Evolutionary conservation across 305 asterid species (phyloP).

Genomic region (Fraxinus xanthoxyloides): DNA sequence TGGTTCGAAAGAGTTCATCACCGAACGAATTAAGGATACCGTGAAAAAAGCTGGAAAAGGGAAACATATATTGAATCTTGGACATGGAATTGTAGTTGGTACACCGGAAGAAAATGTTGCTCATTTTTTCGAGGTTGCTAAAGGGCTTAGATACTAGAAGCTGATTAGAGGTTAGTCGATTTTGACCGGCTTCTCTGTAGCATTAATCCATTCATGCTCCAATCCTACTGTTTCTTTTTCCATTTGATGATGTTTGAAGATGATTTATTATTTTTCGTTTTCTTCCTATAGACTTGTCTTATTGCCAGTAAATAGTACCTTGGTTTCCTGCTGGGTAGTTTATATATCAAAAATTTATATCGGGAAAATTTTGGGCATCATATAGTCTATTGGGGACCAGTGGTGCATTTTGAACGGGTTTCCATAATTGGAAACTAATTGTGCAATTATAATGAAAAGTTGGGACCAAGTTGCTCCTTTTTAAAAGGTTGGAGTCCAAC

Average conservation of each 20-base stretch:
- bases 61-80: constrained; percentile 91
- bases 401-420: not conserved
- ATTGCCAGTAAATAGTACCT: not conserved
- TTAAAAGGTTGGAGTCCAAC: not conserved
- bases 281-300: not conserved
- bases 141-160: constrained; percentile 66
- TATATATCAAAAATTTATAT: not conserved
- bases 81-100: constrained; percentile 96
- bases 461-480: not conserved
- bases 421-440: not conserved
- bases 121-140: constrained; percentile 94
- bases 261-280: not conserved
- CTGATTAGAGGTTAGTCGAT: constrained; percentile 1
- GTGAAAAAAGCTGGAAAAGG: constrained; percentile 88
- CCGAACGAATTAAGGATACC: constrained; percentile 78
- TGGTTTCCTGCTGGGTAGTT: not conserved
- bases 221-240: constrained; percentile 12
- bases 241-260: constrained; percentile 16
- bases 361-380: not conserved
- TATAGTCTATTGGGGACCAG: not conserved
- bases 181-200: constrained; percentile 19
- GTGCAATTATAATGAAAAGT: not conserved
- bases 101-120: constrained; percentile 99
- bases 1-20: constrained; percentile 89
- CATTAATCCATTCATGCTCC: constrained; percentile 19